phyloP scores from a whole-genome alignment of 306 rosid genomes.

The Trifolium fragiferum region DNA sequence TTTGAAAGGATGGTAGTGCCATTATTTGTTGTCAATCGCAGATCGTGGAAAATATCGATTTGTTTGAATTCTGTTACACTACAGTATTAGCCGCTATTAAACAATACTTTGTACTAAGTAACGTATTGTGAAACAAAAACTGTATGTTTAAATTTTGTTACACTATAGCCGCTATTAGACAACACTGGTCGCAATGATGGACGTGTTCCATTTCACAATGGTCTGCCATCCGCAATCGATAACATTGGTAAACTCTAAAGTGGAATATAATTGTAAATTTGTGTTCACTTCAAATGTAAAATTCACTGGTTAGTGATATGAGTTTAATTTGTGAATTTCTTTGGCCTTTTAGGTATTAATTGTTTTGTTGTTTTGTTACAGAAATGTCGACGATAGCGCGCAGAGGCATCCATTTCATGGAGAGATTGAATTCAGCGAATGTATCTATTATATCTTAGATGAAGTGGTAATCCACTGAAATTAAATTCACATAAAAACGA shows the following conservation, averaged over 20 bases:
- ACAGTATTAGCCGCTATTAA: background rate
- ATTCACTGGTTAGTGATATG: constrained; percentile 1
- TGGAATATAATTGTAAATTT: background rate
- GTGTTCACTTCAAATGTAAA: background rate
- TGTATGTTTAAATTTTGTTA: background rate
- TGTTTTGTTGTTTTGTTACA: constrained; percentile 39
- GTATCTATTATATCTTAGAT: no score
- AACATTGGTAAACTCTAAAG: background rate
- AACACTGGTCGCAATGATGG: background rate
- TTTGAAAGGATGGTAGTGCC: background rate
- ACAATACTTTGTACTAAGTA: background rate
- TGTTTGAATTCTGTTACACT: background rate
- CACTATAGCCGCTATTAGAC: background rate
- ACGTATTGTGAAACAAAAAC: no score
- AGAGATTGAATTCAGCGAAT: constrained; percentile 59
- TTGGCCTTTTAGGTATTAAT: background rate
- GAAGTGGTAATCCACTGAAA: no score
- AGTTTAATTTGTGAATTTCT: constrained; percentile 10
- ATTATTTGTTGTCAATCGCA: background rate
- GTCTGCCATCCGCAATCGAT: background rate
- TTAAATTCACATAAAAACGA: no score
- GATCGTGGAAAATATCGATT: background rate
- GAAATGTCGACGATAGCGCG: constrained; percentile 61
- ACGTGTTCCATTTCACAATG: background rate
- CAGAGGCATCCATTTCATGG: constrained; percentile 68